Conservation (phyloP, 2,329 filamentous ascomycete species). For the Knufia fluminis region DNA sequence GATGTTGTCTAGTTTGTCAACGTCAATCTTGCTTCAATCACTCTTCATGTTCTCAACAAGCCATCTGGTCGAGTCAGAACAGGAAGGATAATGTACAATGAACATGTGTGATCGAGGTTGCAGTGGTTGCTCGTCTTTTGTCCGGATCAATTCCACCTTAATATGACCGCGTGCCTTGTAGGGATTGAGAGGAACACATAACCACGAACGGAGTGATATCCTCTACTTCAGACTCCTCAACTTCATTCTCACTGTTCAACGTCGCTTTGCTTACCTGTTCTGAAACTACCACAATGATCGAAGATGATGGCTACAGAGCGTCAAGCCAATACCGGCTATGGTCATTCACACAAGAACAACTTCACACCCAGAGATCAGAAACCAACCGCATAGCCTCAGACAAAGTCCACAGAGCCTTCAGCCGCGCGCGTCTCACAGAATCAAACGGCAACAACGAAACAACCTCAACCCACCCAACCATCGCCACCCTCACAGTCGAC, state of each 20-base stretch:
- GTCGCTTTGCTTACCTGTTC: slow-evolving; percentile 14
- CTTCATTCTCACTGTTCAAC: neutral
- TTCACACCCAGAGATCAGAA: slow-evolving; percentile 61
- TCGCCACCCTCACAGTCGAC: slow-evolving; percentile 63
- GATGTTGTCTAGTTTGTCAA: no score
- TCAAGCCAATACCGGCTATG: slow-evolving; percentile 87
- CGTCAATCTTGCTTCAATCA: no score
- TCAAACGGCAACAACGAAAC: slow-evolving; percentile 26
- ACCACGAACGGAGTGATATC: no score
- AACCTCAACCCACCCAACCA: slow-evolving; percentile 21
- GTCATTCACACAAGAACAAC: slow-evolving; percentile 72
- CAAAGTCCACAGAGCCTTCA: slow-evolving; percentile 51
- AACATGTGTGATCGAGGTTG: no score
- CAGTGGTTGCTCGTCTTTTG: no score
- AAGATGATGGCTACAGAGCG: slow-evolving; percentile 83
- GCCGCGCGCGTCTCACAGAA: slow-evolving; percentile 29
- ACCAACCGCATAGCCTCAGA: slow-evolving; percentile 74
- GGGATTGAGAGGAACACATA: no score
- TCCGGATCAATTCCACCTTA: no score
- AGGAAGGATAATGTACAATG: no score
- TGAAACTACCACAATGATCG: slow-evolving; percentile 49
- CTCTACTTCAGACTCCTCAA: no score
- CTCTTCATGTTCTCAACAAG: no score
- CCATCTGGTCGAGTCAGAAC: no score
- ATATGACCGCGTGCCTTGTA: no score